Evolutionary conservation across 768 basidiomycete genomes (phyloP), one percentile per base, ranked within the genome.

Genomic region (Suillus fuscotomentosus): DNA sequence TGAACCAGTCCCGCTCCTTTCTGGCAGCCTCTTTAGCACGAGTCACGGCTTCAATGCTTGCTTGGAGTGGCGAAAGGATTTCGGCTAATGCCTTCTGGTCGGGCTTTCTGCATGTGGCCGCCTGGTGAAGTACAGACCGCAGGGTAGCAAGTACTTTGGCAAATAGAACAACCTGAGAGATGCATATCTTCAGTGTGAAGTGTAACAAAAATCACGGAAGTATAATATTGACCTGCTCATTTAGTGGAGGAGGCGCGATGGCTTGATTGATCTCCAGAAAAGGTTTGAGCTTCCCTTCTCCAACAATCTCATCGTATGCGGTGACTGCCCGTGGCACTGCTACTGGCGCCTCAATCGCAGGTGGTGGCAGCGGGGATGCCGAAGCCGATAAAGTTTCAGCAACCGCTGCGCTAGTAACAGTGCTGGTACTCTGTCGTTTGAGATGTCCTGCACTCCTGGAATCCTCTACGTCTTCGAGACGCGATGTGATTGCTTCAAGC

Each of bases 401-500:
- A 45, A 71, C 71, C 10, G 61, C 61, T 47, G 66, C 65, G 57
- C 71, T 76, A 41, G 71, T 71, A 41, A 76, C 69, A 14, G 75
- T 77, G 63, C 75, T 77, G 17, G 69, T 68, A 15, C 75, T 76
- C 62, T 66, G 76, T 67, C 69, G 76, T 20, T 69, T 63, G 27
- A 63, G 60, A 36, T 70, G 47, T 53, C 69, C 63, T 8, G 70
- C 72, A 61, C 66, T 61, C 63, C 47, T 74, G 71, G 66, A 51
- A 47, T 84, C 81, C 74, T 99, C 97, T 53, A 99, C 81, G 72
- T 99, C 97, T 77, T 99, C 97, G 42, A 99, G 86, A 41, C 97
- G 87, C 51, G 92, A 93, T 7, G 94, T 95, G 10, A 95, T 93
- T 31, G 97, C 97, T 82, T 96, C 92, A 60, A 95, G 85, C 68